Base-by-base conservation (phyloP, 108 stramenopile species). In the Fragilaria crotonensis region DNA sequence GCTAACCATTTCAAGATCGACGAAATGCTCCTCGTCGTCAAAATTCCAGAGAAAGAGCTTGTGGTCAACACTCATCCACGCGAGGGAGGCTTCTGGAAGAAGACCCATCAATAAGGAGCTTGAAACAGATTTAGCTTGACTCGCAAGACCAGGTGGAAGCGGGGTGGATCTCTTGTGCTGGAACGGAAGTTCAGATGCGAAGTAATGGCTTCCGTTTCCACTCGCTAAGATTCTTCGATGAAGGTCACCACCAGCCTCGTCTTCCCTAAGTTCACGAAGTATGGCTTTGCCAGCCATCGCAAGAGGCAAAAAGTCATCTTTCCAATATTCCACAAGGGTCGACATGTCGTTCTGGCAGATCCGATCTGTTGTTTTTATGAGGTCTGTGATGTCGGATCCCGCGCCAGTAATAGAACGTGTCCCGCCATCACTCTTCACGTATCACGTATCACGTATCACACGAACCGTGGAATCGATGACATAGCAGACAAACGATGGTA, bases 41-140 rank as follows among this genome's bases (percentile, higher is more conserved):
- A 88, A 93, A 29, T 86, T 66, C 97, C 96, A 98, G 29, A 98
- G 59, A 48, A 81, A 96, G 5, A 98, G 71, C 5, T 64, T 75
- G 47, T 92, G 83, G 63, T 98, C 97, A 31, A 89, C 73, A 48
- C 76, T 84, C 75, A 96, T 64, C 97, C 97, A 98, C 5, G 83
- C 97, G 51, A 95, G 68, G 61, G 87, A 55, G 5, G 88, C 95
- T 31, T 94, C 79, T 36, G 89, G 84, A 33, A 96, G 73, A 26
- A 98, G 48, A 21, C 97, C 97, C 97, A 97, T 97, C n/a, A 87
- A 69, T 1, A 59, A 66, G 3, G 77, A 67, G 3, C 68, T 57
- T 48, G 78, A 62, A 0, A 75, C 77, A 28, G 66, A 67, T 36
- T 67, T 50, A 11, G 77, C 57, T 41, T 73, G 69, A 14, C 71